Evolutionary conservation across 805 yeast genomes (phyloP).

Genomic region (Cyberlindnera nakhonratchasimensis): DNA sequence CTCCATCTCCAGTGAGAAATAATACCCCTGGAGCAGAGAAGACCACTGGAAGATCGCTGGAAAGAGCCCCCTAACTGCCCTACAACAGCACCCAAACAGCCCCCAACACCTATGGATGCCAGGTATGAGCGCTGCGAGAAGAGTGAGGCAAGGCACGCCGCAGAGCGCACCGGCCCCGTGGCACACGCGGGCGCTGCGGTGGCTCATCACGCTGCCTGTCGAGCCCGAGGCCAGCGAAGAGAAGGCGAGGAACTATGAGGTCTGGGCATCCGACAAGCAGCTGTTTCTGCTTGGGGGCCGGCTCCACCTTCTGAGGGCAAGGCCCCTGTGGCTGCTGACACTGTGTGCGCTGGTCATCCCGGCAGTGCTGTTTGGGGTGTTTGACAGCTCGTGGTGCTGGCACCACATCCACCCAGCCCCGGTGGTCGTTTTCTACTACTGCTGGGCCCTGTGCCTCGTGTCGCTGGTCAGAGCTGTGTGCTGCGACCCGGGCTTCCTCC

Average conservation of each 20-base stretch:
- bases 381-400: constrained; percentile 52
- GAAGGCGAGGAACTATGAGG: constrained; percentile 38
- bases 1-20: too few relatives aligned
- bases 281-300: constrained; percentile 67
- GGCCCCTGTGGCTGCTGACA: constrained; percentile 39
- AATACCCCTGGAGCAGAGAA: too few relatives aligned
- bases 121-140: background rate
- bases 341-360: constrained; percentile 38
- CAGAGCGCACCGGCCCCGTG: constrained; percentile 4
- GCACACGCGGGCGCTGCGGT: constrained; percentile 16
- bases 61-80: background rate
- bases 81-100: background rate
- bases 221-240: constrained; percentile 1
- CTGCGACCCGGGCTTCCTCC: constrained; percentile 66
- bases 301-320: constrained; percentile 40
- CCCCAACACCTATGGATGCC: background rate
- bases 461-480: constrained; percentile 53
- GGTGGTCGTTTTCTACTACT: constrained; percentile 54
- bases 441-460: constrained; percentile 47
- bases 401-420: constrained; percentile 49
- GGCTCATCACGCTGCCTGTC: constrained; percentile 25
- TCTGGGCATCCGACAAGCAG: constrained; percentile 38
- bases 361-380: constrained; percentile 46
- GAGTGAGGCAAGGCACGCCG: background rate
- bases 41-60: too few relatives aligned